These are phyloP conservation scores for Maudiozyma bulderi DNA, from an alignment of 805 yeast genomes.

Conservation along the genomic window DNA sequence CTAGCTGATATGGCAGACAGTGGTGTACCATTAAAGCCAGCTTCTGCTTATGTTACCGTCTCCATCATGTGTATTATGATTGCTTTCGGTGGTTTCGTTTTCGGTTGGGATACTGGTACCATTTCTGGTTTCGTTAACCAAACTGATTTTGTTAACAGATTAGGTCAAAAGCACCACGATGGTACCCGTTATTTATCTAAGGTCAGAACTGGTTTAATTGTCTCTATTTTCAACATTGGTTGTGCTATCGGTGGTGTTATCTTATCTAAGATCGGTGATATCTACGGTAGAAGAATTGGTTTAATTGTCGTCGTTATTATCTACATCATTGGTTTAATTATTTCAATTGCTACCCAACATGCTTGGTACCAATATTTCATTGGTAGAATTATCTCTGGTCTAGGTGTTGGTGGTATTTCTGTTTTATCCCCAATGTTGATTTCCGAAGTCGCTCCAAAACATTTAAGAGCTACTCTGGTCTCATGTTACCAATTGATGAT, in stretches of 20 bases:
- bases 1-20: too few relatives aligned
- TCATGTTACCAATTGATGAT: conserved; percentile 61
- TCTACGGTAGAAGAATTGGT: conserved; percentile 57
- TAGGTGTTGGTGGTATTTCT: conserved; percentile 68
- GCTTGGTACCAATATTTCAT: conserved; percentile 65
- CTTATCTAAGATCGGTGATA: conserved; percentile 50
- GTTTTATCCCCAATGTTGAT: conserved; percentile 67
- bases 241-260: conserved; percentile 66
- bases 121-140: conserved; percentile 63
- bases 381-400: conserved; percentile 61
- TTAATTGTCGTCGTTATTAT: conserved; percentile 52
- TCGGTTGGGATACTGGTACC: conserved; percentile 74
- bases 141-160: conserved; percentile 44
- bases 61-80: conserved; percentile 3
- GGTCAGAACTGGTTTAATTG: conserved; percentile 41
- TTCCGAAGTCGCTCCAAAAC: conserved; percentile 30
- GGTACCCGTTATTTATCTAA: conserved; percentile 37
- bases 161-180: conserved; percentile 35
- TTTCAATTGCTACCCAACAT: conserved; percentile 46
- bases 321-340: conserved; percentile 56
- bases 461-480: conserved; percentile 60
- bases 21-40: conserved; percentile 5
- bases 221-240: conserved; percentile 60
- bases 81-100: conserved; percentile 5
- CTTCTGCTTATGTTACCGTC: conserved; percentile 2